These are phyloP conservation scores for Auriscalpium vulgare DNA, from an alignment of 768 basidiomycete genomes.

Conservation along the genomic window DNA sequence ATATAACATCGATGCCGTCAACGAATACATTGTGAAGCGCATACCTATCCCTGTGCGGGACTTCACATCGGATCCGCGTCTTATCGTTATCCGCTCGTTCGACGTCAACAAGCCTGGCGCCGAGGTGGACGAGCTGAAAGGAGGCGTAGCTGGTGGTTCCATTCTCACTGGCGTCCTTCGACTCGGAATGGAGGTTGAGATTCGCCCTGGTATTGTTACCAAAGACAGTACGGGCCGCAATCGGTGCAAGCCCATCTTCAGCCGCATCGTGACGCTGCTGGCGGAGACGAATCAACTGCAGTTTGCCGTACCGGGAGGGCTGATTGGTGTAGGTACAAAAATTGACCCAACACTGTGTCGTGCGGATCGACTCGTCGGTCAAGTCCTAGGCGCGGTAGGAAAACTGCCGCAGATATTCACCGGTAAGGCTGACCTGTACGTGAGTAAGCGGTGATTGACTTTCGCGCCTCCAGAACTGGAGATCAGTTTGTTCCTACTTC, in stretches of 20 bases:
- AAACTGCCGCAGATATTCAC: conserved; percentile 92
- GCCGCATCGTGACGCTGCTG: conserved; percentile 81
- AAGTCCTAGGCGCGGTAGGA: conserved; percentile 91
- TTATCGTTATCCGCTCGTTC: conserved; percentile 98
- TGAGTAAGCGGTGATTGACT: too few species aligned
- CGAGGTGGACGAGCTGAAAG: conserved; percentile 94
- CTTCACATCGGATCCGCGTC: conserved; percentile 83
- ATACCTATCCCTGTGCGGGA: conserved; percentile 93
- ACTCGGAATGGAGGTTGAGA: conserved; percentile 92
- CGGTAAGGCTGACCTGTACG: conserved; percentile 33
- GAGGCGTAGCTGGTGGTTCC: conserved; percentile 95
- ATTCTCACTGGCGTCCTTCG: conserved; percentile 88
- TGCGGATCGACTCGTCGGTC: conserved; percentile 94
- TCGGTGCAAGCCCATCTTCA: conserved; percentile 90
- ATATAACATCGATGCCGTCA: conserved; percentile 99
- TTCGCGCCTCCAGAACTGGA: conserved; percentile 56
- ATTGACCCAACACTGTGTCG: conserved; percentile 96
- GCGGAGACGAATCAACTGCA: conserved; percentile 92
- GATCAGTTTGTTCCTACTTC: conserved; percentile 89
- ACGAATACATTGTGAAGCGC: conserved; percentile 95
- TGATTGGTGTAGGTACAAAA: conserved; percentile 97
- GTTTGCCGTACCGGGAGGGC: conserved; percentile 94
- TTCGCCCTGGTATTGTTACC: conserved; percentile 93
- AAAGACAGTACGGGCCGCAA: conserved; percentile 88
- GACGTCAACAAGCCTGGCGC: conserved; percentile 99